These are phyloP conservation scores for Colletotrichum incanum DNA, from an alignment of 2,329 filamentous ascomycete species.

Conservation along the genomic window DNA sequence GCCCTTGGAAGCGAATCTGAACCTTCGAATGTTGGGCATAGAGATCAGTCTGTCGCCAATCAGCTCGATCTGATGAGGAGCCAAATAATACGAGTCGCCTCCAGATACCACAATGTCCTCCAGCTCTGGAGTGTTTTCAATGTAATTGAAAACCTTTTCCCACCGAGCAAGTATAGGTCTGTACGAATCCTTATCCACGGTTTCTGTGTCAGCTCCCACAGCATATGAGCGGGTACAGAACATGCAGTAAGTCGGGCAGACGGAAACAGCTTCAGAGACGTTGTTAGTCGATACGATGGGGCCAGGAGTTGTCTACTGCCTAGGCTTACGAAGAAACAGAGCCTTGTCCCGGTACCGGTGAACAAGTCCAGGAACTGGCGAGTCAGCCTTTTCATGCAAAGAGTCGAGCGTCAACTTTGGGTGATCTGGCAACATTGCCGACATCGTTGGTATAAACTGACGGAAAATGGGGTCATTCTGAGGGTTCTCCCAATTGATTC, in stretches of 20 bases:
- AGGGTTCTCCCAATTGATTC: conserved; percentile 72
- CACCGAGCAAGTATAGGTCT: conserved; percentile 62
- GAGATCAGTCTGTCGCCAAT: conserved; percentile 70
- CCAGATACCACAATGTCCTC: conserved; percentile 76
- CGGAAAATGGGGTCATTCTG: conserved; percentile 72
- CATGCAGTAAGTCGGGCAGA: conserved; percentile 75
- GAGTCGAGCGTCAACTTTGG: conserved; percentile 70
- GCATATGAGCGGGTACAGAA: conserved; percentile 75
- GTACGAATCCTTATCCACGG: conserved; percentile 62
- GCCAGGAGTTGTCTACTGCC: not conserved
- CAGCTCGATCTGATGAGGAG: conserved; percentile 64
- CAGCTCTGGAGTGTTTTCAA: conserved; percentile 64
- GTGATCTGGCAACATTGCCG: conserved; percentile 68
- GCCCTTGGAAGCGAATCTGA: conserved; percentile 75
- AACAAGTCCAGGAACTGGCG: conserved; percentile 70
- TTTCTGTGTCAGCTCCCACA: conserved; percentile 69
- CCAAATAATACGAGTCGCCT: conserved; percentile 73
- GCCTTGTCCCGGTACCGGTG: conserved; percentile 77
- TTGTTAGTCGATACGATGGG: not conserved
- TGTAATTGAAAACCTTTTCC: conserved; percentile 71
- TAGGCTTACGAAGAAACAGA: conserved; percentile 70
- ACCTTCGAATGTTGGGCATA: conserved; percentile 71
- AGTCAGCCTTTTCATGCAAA: conserved; percentile 70
- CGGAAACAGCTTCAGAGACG: conserved; percentile 63
- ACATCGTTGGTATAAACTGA: conserved; percentile 73